These are phyloP conservation scores for Allomyces arbusculus DNA, from an alignment of 192 early-diverging fungal species.

Conservation along the genomic window DNA sequence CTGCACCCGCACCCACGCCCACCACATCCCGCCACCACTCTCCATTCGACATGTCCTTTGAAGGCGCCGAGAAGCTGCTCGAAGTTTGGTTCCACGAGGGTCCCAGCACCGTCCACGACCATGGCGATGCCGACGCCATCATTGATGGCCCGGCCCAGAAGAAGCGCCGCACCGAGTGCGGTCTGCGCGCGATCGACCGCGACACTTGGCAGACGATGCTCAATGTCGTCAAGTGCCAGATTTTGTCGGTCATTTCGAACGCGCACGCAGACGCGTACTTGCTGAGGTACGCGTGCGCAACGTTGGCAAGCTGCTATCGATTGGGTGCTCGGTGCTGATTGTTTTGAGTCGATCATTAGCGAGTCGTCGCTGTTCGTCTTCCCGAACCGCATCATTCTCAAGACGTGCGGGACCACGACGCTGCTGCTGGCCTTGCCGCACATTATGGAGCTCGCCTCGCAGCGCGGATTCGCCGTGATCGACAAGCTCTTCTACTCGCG, in stretches of 20 bases:
- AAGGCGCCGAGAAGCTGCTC: slow-evolving; percentile 94
- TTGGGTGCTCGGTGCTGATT: no score
- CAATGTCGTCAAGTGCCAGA: slow-evolving; percentile 75
- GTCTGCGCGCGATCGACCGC: slow-evolving; percentile 53
- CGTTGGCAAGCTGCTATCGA: no score
- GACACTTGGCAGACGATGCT: slow-evolving; percentile 84
- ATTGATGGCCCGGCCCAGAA: background rate
- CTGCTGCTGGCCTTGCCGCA: slow-evolving; percentile 68
- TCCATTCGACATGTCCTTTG: slow-evolving; percentile 32
- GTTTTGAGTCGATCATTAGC: slow-evolving; percentile 15
- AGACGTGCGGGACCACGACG: slow-evolving; percentile 96
- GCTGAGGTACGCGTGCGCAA: slow-evolving; percentile 36
- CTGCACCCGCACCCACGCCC: no score
- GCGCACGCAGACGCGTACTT: slow-evolving; percentile 76
- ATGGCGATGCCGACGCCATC: slow-evolving; percentile 5
- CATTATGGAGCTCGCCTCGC: slow-evolving; percentile 61
- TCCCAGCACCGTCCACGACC: slow-evolving; percentile 8
- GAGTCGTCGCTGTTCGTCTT: slow-evolving; percentile 98
- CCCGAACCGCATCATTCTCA: slow-evolving; percentile 82
- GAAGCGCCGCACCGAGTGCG: slow-evolving; percentile 10
- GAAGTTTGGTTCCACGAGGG: slow-evolving; percentile 83
- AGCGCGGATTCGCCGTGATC: slow-evolving; percentile 35
- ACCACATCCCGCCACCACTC: no score
- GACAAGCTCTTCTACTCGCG: slow-evolving; percentile 85
- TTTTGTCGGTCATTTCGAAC: slow-evolving; percentile 68